These are phyloP conservation scores for Phytopythium sindhum DNA, from an alignment of 352 stramenopile species.

Conservation along the genomic window DNA sequence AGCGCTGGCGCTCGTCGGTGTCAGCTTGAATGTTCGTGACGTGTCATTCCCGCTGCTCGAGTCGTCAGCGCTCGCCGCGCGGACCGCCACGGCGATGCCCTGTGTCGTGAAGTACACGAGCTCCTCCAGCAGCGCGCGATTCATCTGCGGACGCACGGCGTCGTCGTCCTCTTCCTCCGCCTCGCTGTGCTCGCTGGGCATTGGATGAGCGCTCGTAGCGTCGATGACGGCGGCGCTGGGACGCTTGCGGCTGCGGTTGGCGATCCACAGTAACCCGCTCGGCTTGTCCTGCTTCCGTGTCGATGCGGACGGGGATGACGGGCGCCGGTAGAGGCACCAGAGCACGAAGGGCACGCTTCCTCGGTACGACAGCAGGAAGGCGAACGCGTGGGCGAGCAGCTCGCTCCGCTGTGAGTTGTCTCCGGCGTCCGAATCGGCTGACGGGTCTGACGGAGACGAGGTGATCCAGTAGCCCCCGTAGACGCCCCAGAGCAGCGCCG, in stretches of 20 bases:
- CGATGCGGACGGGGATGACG: neutral
- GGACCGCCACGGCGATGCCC: constrained; percentile 60
- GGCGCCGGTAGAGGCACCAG: constrained; percentile 67
- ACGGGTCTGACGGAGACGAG: neutral
- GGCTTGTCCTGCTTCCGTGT: neutral
- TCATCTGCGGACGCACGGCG: constrained; percentile 70
- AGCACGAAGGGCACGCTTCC: constrained; percentile 69
- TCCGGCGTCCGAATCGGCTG: neutral
- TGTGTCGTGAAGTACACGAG: constrained; percentile 77
- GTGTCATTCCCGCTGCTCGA: constrained; percentile 4
- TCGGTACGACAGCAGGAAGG: constrained; percentile 68
- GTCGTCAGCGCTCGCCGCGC: constrained; percentile 13
- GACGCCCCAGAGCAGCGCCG: constrained; percentile 56
- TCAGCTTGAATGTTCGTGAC: constrained; percentile 43
- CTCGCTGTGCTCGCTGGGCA: neutral
- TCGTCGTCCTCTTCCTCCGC: constrained; percentile 44
- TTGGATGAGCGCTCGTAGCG: neutral
- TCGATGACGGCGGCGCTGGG: constrained; percentile 17
- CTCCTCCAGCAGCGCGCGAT: constrained; percentile 69
- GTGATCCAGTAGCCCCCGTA: constrained; percentile 68
- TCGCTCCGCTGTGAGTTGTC: constrained; percentile 12
- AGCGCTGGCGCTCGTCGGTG: constrained; percentile 12
- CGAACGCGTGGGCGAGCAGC: constrained; percentile 51
- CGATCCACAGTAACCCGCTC: neutral
- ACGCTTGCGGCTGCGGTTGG: neutral